Evolutionary conservation across 306 rosid genomes (phyloP), one percentile per base, ranked within the genome.

Genomic region (Sechiopsis laciniata): DNA sequence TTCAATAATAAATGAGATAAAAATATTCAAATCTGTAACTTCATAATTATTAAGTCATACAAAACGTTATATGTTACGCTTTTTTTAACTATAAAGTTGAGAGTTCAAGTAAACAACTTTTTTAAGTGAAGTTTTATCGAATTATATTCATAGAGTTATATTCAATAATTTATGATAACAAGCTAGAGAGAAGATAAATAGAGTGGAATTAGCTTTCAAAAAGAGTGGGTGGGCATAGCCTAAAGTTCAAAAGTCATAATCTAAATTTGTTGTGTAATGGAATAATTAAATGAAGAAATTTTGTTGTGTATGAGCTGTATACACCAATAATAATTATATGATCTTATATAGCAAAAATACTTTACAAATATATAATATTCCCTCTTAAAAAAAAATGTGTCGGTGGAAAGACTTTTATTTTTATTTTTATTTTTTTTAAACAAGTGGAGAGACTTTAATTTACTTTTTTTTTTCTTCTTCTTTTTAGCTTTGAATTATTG

Each of bases 241-340:
- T 37, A 64, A 64, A 16, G 54, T 17, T 64, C 12, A 65, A 65
- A 66, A 1, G 56, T 67, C 73, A 45, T 67, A 20, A 46, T 67
- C 73, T 46, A 9, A 10, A 21, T 20, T 67, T 46, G 73, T 67
- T 46, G 35, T 66, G 72, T 66, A 66, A n/a, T 40, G 72, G 13
- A 66, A 42, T 66, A 40, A 66, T 66, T 66, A 37, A 40, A 40
- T 66, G 3, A 64, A n/a, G 54, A 1, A 8, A 37, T 64, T 66
- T 66, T 66, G 54, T 42, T 66, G 32, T 17, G 72, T 42, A 9
- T 66, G 71, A 65, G 71, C 71, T 65, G 71, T 65, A 40, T 37
- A 3, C 42, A 62, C n/a, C 37, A 32, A 24, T 12, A 24, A 26
- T 60, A 60, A 60, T 12, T 26, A 62, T 62, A 60, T 26, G 1